Conservation (phyloP, 2,329 filamentous ascomycete species). For the Penicillium sp. region DNA sequence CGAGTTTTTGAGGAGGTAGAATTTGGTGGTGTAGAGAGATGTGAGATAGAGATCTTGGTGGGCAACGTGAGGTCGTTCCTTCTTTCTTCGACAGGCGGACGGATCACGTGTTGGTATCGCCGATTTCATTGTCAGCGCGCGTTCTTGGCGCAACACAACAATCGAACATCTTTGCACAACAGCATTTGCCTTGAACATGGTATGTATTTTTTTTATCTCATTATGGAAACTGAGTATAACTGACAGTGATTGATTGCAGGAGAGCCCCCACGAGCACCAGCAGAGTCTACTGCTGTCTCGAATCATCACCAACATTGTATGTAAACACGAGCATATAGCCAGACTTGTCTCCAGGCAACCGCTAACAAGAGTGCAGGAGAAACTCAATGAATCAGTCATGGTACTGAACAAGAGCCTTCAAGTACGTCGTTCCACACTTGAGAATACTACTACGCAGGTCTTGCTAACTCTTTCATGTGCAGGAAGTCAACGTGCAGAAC, state of each 20-base stretch:
- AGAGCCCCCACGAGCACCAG: conserved; percentile 96
- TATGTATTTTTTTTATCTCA: not conserved
- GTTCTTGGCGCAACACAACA: conserved; percentile 15
- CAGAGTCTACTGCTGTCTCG: conserved; percentile 89
- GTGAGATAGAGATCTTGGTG: not conserved
- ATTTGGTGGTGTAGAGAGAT: not conserved
- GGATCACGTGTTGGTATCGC: conserved; percentile 13
- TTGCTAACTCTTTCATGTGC: conserved; percentile 10
- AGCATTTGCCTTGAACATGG: not conserved
- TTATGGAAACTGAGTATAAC: not conserved
- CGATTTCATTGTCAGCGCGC: conserved; percentile 10
- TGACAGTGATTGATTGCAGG: conserved; percentile 46
- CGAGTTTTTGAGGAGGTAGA: not conserved
- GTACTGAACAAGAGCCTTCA: conserved; percentile 90
- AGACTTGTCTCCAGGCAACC: not conserved
- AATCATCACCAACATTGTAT: conserved; percentile 95
- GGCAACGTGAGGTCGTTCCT: not conserved
- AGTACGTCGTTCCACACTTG: conserved; percentile 43
- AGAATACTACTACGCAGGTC: not conserved
- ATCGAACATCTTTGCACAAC: not conserved
- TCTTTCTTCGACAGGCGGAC: not conserved
- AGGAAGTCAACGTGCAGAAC: conserved; percentile 98
- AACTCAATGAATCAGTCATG: conserved; percentile 90
- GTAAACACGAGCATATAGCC: not conserved
- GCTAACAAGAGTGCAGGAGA: conserved; percentile 61